Conservation (phyloP, 495 filamentous ascomycete species). For the Ramalina intermedia region DNA sequence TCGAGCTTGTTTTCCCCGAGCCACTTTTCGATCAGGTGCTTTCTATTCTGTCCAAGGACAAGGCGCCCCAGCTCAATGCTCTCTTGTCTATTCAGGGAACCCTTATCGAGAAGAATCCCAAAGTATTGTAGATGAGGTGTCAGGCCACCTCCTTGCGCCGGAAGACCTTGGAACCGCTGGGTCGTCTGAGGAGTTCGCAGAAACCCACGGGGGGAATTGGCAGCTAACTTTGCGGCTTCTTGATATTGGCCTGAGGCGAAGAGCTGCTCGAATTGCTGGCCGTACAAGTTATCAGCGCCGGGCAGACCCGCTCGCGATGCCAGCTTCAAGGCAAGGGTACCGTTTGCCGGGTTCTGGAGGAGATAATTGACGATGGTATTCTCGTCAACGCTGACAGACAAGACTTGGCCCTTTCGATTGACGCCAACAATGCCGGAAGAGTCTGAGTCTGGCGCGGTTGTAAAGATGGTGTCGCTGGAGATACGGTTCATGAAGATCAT, state of each 20-base stretch:
- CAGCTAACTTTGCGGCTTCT: slow-evolving; percentile 87
- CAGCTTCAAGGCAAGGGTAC: slow-evolving; percentile 82
- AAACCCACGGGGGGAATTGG: slow-evolving; percentile 92
- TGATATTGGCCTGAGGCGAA: slow-evolving; percentile 59
- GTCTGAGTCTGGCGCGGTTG: slow-evolving; percentile 70
- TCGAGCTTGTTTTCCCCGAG: slow-evolving; percentile 88
- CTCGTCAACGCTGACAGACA: slow-evolving; percentile 87
- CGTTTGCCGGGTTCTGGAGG: slow-evolving; percentile 86
- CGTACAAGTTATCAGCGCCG: slow-evolving; percentile 88
- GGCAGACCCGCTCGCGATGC: slow-evolving; percentile 87
- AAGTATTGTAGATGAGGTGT: slow-evolving; percentile 68
- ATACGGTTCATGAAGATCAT: slow-evolving; percentile 99
- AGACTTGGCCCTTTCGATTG: slow-evolving; percentile 91
- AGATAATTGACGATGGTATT: slow-evolving; percentile 82
- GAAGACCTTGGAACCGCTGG: slow-evolving; percentile 70
- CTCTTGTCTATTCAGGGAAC: slow-evolving; percentile 78
- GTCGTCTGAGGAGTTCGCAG: slow-evolving; percentile 87
- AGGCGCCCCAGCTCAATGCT: slow-evolving; percentile 87
- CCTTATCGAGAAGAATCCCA: slow-evolving; percentile 91
- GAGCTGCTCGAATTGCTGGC: slow-evolving; percentile 79
- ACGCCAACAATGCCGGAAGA: slow-evolving; percentile 84
- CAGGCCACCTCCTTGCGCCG: slow-evolving; percentile 39
- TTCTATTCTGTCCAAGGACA: slow-evolving; percentile 82
- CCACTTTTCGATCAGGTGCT: slow-evolving; percentile 97
- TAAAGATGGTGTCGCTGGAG: slow-evolving; percentile 97